phyloP scores from a whole-genome alignment of 371 early-diverging fungal species.

The Mortierella sp. region DNA sequence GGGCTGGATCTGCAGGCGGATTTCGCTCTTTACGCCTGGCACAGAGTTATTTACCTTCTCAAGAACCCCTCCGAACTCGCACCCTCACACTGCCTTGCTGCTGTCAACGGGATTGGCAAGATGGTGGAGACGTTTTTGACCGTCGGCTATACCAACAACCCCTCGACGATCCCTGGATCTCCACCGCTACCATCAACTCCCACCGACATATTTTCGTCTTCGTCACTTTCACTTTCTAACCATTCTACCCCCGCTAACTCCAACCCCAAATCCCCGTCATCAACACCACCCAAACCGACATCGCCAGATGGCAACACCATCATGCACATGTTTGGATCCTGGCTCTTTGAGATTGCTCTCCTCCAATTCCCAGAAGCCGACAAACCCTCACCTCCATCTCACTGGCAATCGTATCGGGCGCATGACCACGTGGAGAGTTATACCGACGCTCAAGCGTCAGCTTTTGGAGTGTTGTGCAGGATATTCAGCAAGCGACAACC shows the following conservation, averaged over 20 bases:
- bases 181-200: slow-evolving; percentile 44
- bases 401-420: slow-evolving; percentile 42
- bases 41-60: slow-evolving; percentile 75
- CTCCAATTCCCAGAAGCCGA: slow-evolving; percentile 36
- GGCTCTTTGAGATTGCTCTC: slow-evolving; percentile 77
- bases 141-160: slow-evolving; percentile 53
- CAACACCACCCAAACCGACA: slow-evolving; percentile 25
- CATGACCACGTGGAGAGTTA: slow-evolving; percentile 38
- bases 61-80: slow-evolving; percentile 74
- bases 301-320: slow-evolving; percentile 84
- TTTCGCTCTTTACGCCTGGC: slow-evolving; percentile 82
- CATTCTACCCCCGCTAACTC: slow-evolving; percentile 14
- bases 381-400: slow-evolving; percentile 18
- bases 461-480: slow-evolving; percentile 78
- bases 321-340: slow-evolving; percentile 83
- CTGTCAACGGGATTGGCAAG: slow-evolving; percentile 75
- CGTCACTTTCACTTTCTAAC: slow-evolving; percentile 24
- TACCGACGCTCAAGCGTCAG: slow-evolving; percentile 77
- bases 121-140: slow-evolving; percentile 72
- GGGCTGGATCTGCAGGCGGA: slow-evolving; percentile 74
- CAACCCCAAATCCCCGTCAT: slow-evolving; percentile 18
- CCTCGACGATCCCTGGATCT: slow-evolving; percentile 44
- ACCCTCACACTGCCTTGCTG: slow-evolving; percentile 74
- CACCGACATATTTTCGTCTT: slow-evolving; percentile 50
- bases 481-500: slow-evolving; percentile 80